Base-by-base conservation (phyloP, 495 filamentous ascomycete species). In the Penicillium malachiteum region DNA sequence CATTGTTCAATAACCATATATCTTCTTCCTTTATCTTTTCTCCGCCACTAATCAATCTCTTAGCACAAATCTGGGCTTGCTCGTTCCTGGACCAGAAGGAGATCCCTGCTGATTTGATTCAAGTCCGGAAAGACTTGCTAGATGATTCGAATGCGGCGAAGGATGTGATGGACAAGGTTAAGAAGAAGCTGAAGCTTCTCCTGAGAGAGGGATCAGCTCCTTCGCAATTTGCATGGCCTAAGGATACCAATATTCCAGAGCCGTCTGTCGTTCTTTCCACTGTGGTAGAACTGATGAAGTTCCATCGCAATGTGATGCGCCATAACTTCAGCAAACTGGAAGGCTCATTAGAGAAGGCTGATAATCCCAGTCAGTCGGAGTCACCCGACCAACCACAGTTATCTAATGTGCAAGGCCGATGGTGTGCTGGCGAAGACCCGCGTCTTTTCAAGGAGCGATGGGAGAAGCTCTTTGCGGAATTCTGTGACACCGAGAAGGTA, bases 111-210 rank as follows among this genome's bases (percentile, higher is more conserved):
- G 88, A 94, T 51, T 88, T 86, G 51, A 92, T 97, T 58, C 86
- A 85, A 47, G 83, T 97, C 54, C 84, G 94, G 41, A 98, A 98
- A 68, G 92, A 97, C 69, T 79, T 98, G 2, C 78, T 98, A 7
- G 94, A 98, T 68, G 94, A 98, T 66, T 96, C 91, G 1, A 98
- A 98, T 72, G 94, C 94, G n/a, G 94, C 94, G 50, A 98, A 98
- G 70, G 95, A 97, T 71, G 92, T 95, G 62, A 98, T 97, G 92
- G 94, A 98, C 72, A 96, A 95, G 68, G 94, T 98, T 44, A 98
- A 98, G 79, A 97, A 97, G 81, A 96, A 95, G 83, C 78, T 98
- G 5, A 98, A 98, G 73, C 83, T 87, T 2, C 78, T 98, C 37
- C 74, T 98, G 50, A 82, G 94, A 26, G 87, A 95, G 68, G 95